phyloP scores from a whole-genome alignment of 1,284 basidiomycete genomes.

The Retiboletus fuscus region DNA sequence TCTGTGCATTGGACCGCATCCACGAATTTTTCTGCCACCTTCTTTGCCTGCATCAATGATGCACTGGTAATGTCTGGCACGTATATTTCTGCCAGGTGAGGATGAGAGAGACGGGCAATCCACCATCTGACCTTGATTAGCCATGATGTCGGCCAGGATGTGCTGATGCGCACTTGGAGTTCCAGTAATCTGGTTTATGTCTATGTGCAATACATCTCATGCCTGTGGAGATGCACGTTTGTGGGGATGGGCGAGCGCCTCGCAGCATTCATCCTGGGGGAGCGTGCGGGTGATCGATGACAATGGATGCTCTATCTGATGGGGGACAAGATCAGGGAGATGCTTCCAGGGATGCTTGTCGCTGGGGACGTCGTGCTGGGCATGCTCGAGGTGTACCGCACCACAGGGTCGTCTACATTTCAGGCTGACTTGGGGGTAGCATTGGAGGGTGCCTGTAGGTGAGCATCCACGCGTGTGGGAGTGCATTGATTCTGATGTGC shows the following conservation, averaged over 20 bases:
- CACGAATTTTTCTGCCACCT: constrained; percentile 31
- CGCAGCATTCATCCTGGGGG: no score
- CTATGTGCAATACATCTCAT: no score
- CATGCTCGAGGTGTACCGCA: constrained; percentile 74
- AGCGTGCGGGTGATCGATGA: constrained; percentile 24
- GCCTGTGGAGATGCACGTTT: no score
- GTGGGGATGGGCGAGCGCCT: no score
- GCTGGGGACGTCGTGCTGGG: constrained; percentile 59
- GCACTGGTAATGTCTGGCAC: constrained; percentile 17
- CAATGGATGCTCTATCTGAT: constrained; percentile 68
- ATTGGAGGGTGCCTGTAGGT: constrained; percentile 47
- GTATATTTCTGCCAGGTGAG: constrained; percentile 40
- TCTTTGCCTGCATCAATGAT: constrained; percentile 28
- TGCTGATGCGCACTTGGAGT: constrained; percentile 32
- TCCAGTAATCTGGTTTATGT: no score
- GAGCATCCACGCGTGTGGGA: constrained; percentile 37
- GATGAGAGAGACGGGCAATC: no score
- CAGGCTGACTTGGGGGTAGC: constrained; percentile 55
- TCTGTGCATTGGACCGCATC: constrained; percentile 29
- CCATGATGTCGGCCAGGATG: not conserved
- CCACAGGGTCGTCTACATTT: no score
- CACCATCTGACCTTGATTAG: constrained; percentile 33
- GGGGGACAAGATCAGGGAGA: no score
- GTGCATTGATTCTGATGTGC: no score
- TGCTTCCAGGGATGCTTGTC: constrained; percentile 64